A percentile compares a stretch with the other conserved stretches of the same genome.
These are phyloP conservation scores for Delitschia confertaspora DNA, from an alignment of 495 filamentous ascomycete species.

Conservation along the genomic window DNA sequence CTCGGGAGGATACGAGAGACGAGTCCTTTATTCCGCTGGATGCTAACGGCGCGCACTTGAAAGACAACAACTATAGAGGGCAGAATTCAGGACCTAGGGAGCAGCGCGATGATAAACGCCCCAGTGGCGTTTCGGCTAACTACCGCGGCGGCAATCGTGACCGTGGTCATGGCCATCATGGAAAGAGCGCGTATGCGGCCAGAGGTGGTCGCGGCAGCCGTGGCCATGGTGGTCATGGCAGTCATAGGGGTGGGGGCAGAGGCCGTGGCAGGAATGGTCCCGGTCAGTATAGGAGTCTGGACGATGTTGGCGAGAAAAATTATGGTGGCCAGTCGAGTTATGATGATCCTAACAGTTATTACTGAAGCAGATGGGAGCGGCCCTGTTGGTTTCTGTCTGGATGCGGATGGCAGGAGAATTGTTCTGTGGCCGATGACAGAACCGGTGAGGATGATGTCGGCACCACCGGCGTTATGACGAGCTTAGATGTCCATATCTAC, in stretches of 20 bases:
- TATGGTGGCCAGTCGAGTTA: conserved; percentile 19
- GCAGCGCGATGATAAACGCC: conserved; percentile 7
- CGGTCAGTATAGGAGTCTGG: conserved; percentile 24
- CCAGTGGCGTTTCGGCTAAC: conserved; percentile 4
- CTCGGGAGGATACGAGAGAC: conserved; percentile 49
- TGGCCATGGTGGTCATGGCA: conserved; percentile 12
- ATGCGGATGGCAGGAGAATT: too few species aligned
- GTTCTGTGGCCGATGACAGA: too few species aligned
- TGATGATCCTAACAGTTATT: conserved; percentile 20
- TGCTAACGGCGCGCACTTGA: not conserved
- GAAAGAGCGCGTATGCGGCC: conserved; percentile 4
- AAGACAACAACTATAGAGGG: conserved; percentile 3
- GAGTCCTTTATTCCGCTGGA: not conserved
- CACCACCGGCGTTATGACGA: too few species aligned
- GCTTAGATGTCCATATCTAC: too few species aligned
- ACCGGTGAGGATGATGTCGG: too few species aligned
- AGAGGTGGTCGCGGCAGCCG: conserved; percentile 18
- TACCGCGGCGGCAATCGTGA: conserved; percentile 21
- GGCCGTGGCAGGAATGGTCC: conserved; percentile 15
- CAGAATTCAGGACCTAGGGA: conserved; percentile 3
- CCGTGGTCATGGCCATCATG: conserved; percentile 9
- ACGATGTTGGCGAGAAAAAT: conserved; percentile 21
- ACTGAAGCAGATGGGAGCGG: too few species aligned
- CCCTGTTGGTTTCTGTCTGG: too few species aligned
- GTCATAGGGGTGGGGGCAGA: conserved; percentile 12